Base-by-base conservation (phyloP, 2,329 filamentous ascomycete species). In the Nemania sp. region DNA sequence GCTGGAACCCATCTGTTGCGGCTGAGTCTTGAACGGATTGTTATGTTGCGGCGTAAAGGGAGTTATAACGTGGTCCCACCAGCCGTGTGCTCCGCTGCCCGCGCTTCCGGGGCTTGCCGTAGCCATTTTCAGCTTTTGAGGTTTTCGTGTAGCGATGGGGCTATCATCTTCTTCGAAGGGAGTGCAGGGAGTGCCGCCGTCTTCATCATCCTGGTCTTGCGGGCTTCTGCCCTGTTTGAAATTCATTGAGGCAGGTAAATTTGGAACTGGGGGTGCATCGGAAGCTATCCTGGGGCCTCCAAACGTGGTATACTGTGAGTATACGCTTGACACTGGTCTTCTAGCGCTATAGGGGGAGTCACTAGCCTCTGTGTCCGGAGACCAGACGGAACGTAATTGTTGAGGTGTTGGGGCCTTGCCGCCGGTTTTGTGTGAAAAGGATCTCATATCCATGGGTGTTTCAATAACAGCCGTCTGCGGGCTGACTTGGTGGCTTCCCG, bases 11-110 rank as follows among this genome's bases (percentile, higher is more conserved):
- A 65, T 59, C 54, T 55, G 70, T 73, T 51, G 73, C 58, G 67
- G 69, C 75, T 48, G 68, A 40, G 75, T 75, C 48, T 75, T 77
- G 48, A 78, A 76, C 20, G 82, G 79, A 39, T 79, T 81, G 29
- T 78, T 80, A 13, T 74, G 68, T 67, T 81, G 69, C 32, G 82
- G 79, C 15, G 75, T 68, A 68, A 92, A 92, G 0, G 90, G 90
- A 1, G 89, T 90, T 7, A 84, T 87, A 57, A 92, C 85, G 65
- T 90, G 82, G 68, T 91, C 90, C 90, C 90, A 92, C 89, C 90
- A 92, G 18, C 90, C 90, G 61, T 82, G 81, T 25, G 87, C 88
- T 57, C 81, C 81, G 11, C 84, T 82, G 43, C 79, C 81, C 29
- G 83, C 84, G 42, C 83, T 84, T 49, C 80, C 74, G 46, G 80